Base-by-base conservation (phyloP, 257 asterid genomes). In the Solanum bulbocastanum region DNA sequence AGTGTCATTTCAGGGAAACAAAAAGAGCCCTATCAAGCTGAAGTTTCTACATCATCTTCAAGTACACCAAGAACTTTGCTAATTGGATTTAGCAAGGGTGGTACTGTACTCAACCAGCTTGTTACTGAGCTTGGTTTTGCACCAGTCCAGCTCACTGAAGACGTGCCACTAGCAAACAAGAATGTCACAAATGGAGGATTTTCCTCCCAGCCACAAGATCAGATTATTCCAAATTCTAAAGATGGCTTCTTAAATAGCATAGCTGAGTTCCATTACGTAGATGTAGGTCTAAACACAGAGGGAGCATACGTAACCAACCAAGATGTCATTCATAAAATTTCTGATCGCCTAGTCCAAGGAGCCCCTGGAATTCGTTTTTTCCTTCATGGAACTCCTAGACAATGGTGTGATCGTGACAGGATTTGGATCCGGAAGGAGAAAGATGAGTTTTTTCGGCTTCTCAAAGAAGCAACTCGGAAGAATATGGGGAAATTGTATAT, bases 21-120 rank as follows among this genome's bases (percentile, higher is more conserved):
- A 84, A 92, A 91, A 86, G 94, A 90, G 84, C 86, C 91, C n/a
- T 90, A 84, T 89, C 88, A 83, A 4, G 87, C 91, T 74, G 96
- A 92, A 88, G 83, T 92, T 42, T 75, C 95, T 39, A 72, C 95
- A 6, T 87, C 94, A 46, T 52, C 85, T 68, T 84, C 91, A 35
- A 72, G 86, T 88, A 93, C 90, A 87, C 96, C 96, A 71, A 92
- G 90, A 92, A 94, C 98, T 9, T 90, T 96, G 39, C 88, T 97
- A 78, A 93, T 97, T 66, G 99, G 99, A 88, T 97, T 97, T 73
- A 97, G 99, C 36, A 97, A 97, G 88, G 99, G 99, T n/a, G 98
- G 99, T 27, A 90, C 89, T 40, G 91, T 97, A 66, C 93, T 97
- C 83, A 96, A 97, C 91, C 99, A 97, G 98, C 95, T 97, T 56